A percentile compares a stretch with the other conserved stretches of the same genome.
phyloP scores from a whole-genome alignment of 495 filamentous ascomycete genomes.

The Tuber melanosporum region DNA sequence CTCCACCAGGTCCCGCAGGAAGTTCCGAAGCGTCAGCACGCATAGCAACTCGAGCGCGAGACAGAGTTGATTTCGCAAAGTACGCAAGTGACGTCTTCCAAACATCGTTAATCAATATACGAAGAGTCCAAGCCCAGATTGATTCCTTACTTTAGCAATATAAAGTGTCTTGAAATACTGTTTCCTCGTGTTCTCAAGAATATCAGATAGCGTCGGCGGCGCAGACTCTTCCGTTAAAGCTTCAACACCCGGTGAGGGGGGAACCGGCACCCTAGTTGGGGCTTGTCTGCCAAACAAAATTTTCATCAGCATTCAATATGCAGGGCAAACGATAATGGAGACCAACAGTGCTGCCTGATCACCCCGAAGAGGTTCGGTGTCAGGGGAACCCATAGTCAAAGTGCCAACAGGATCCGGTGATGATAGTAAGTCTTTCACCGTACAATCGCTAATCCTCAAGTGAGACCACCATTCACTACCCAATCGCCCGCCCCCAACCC shows the following conservation, averaged over 20 bases:
- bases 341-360: not conserved
- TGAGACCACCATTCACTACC: slow-evolving; percentile 36
- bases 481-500: slow-evolving; percentile 13
- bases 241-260: slow-evolving; percentile 7
- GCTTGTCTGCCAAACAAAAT: slow-evolving; percentile 2
- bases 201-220: slow-evolving; percentile 55
- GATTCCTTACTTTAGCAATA: slow-evolving; percentile 62
- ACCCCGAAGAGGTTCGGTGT: slow-evolving; percentile 4
- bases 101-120: slow-evolving; percentile 33
- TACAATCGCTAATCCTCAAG: slow-evolving; percentile 12
- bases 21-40: slow-evolving; percentile 52
- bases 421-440: slow-evolving; percentile 9
- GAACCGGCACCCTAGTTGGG: slow-evolving; percentile 5
- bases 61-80: slow-evolving; percentile 91
- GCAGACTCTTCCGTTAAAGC: slow-evolving; percentile 18
- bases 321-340: not conserved
- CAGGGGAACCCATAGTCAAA: slow-evolving; percentile 27
- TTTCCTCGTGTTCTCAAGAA: slow-evolving; percentile 60
- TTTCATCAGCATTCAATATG: not conserved
- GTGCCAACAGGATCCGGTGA: slow-evolving; percentile 14
- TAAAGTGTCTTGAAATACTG: slow-evolving; percentile 90
- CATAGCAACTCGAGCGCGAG: slow-evolving; percentile 75
- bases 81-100: slow-evolving; percentile 82
- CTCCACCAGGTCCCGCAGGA: slow-evolving; percentile 32
- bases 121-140: not conserved